A percentile compares a stretch with the other conserved stretches of the same genome.
phyloP scores from a whole-genome alignment of 73 alveolate species.

The Paramecium pentaurelia region DNA sequence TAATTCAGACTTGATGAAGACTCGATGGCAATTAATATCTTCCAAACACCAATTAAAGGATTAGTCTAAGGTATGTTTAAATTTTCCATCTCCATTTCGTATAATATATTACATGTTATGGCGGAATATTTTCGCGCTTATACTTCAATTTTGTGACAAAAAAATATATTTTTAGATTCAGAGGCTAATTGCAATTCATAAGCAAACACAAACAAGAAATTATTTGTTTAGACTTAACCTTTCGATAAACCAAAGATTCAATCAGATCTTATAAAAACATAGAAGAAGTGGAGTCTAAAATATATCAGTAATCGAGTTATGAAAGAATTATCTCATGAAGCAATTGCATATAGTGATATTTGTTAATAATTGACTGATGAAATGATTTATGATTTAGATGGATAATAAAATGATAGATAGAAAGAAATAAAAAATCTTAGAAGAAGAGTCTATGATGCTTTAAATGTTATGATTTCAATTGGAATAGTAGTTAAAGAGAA shows the following conservation, averaged over 20 bases:
- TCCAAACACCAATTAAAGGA: neutral
- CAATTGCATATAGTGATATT: neutral
- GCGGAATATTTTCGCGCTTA: conserved; percentile 53
- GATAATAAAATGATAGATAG: neutral
- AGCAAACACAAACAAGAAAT: neutral
- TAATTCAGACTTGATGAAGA: conserved; percentile 19
- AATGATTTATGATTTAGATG: neutral
- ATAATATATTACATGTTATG: neutral
- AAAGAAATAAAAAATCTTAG: conserved; percentile 67
- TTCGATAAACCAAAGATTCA: neutral
- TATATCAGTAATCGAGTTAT: neutral
- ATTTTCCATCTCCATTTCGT: neutral
- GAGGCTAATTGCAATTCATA: neutral
- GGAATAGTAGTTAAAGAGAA: conserved; percentile 66
- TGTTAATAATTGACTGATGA: neutral
- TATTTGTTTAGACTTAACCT: neutral
- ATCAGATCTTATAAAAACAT: neutral
- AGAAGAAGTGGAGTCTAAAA: conserved; percentile 31
- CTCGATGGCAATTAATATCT: neutral
- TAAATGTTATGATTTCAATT: conserved; percentile 74
- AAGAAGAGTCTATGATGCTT: conserved; percentile 84
- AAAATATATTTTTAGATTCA: conserved; percentile 11
- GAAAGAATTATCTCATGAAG: neutral
- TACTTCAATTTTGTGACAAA: conserved; percentile 3
- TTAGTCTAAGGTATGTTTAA: neutral